Base-by-base conservation (phyloP, 306 rosid species). In the Vicia faba region DNA sequence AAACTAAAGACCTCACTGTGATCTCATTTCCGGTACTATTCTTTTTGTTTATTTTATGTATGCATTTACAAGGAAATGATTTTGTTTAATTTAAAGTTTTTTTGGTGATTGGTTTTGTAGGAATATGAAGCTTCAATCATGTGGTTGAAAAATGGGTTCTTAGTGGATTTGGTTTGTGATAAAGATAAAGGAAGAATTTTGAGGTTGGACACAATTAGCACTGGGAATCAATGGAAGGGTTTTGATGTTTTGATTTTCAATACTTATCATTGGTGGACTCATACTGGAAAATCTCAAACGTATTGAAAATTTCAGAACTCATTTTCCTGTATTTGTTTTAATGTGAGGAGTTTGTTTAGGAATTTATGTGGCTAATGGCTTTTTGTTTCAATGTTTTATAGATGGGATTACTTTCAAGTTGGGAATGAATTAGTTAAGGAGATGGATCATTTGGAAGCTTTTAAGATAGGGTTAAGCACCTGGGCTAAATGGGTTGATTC, bases 231-330 rank as follows among this genome's bases (percentile, higher is more conserved):
- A 15, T 90, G 96, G 96, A 84, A 77, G 64, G 84, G 60, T 5
- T 25, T 19, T 8, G 95, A 90, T 80, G 74, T 66, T 26, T 50
- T 90, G 76, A 85, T 87, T 62, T 87, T 90, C 87, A 90, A 87
- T 80, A 78, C 83, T 48, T 85, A 58, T 33, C 96, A 90, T 64
- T 87, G 95, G 96, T 90, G 95, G 96, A 80, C 79, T 33, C 95
- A 87, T 55, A 58, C 54, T 1, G 84, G 86, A 36, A 19, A 29
- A 0, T 49, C 68, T 72, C 74, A 72, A 69, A 71, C 85, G 95
- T 87, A 80, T 0, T 66, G 7, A 50, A 11, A 31, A 2, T 71
- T 38, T 19, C 49, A 25, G 1, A 72, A 49, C 58, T 64, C 10
- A 13, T 7, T 19, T 26, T 36, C 56, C 5, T 29, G 11, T 39